phyloP scores from a whole-genome alignment of 371 early-diverging fungal species.

The Mortierella sp. region DNA sequence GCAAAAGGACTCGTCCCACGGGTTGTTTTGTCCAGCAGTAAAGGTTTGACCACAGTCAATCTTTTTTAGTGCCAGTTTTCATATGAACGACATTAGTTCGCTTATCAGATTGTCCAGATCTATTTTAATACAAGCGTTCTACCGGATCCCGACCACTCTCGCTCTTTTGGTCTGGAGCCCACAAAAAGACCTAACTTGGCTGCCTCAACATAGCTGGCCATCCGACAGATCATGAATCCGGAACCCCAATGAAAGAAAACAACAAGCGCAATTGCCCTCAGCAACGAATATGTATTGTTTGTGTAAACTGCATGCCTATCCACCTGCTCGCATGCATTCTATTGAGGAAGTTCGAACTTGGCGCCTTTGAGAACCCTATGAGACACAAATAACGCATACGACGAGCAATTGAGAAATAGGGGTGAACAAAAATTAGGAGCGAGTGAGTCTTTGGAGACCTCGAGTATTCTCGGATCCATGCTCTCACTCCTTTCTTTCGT shows the following conservation, averaged over 20 bases:
- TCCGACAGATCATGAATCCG: not conserved
- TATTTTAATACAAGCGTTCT: not conserved
- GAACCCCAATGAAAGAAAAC: not conserved
- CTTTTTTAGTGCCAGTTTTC: not conserved
- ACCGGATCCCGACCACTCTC: not conserved
- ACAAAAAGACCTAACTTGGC: not conserved
- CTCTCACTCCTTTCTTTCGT: not conserved
- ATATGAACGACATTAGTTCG: not conserved
- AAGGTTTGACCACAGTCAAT: not conserved
- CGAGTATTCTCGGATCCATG: not conserved
- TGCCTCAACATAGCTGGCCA: not conserved
- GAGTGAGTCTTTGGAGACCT: not conserved
- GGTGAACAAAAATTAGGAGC: not conserved
- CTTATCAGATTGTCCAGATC: not conserved
- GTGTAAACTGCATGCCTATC: not conserved
- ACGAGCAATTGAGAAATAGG: not conserved
- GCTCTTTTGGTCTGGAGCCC: not conserved
- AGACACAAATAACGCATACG: not conserved
- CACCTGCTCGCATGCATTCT: slow-evolving; percentile 10
- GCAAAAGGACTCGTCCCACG: too few relatives aligned
- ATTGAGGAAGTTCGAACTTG: slow-evolving; percentile 84
- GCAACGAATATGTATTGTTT: not conserved
- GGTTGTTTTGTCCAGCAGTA: not conserved
- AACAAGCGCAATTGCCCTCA: not conserved
- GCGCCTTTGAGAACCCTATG: slow-evolving; percentile 89